Evolutionary conservation across 164 flowering plant species (phyloP).

Genomic region (Tetrastigma voinierianum): DNA sequence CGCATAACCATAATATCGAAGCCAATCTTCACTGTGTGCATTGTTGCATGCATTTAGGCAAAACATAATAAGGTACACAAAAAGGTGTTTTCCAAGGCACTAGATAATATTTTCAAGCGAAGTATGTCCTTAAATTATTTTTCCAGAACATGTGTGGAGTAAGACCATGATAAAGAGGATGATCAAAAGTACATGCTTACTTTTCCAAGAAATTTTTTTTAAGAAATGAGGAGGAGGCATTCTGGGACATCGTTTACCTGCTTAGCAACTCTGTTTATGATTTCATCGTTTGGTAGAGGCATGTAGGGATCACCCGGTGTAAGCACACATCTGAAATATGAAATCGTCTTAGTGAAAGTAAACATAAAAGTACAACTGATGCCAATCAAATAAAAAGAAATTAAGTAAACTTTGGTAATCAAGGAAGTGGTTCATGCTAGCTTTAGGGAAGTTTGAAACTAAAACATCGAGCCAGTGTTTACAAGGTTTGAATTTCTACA

Average conservation of each 20-base stretch:
- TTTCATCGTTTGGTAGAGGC: slow-evolving; percentile 85
- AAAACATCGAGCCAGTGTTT: too few species aligned
- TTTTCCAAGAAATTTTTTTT: neutral
- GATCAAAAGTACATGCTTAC: neutral
- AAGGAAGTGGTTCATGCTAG: neutral
- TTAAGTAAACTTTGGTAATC: neutral
- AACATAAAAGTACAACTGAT: neutral
- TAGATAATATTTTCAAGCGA: too few species aligned
- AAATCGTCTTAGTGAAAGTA: neutral
- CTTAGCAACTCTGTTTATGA: slow-evolving; percentile 69
- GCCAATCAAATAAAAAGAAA: neutral
- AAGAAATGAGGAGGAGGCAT: neutral
- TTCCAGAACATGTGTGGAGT: neutral
- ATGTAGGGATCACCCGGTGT: slow-evolving; percentile 99
- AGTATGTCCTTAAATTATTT: too few species aligned
- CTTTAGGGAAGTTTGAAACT: neutral
- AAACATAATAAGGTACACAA: too few species aligned
- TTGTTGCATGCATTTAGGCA: too few species aligned
- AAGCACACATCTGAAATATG: slow-evolving; percentile 77
- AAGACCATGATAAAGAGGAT: neutral
- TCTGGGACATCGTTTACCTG: slow-evolving; percentile 52
- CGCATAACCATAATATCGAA: too few species aligned
- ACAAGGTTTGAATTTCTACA: too few species aligned
- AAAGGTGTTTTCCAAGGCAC: too few species aligned
- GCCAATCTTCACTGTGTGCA: too few species aligned